Evolutionary conservation across 2,329 filamentous ascomycete species (phyloP).

Genomic region (Beauveria brongniartii): DNA sequence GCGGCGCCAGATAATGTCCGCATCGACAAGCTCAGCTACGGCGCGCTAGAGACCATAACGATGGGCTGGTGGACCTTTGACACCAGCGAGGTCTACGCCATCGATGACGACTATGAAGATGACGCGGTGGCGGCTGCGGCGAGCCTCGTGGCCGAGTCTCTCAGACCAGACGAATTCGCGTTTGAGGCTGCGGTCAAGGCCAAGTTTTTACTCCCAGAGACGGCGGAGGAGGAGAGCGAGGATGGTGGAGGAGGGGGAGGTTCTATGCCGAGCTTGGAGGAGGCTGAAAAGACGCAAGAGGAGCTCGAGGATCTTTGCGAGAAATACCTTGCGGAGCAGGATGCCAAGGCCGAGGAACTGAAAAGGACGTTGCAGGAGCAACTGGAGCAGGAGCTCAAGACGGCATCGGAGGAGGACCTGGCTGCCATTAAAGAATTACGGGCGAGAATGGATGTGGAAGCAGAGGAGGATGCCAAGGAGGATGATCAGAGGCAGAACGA

Average conservation of each 20-base stretch:
- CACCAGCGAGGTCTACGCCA: not conserved
- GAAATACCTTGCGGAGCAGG: not conserved
- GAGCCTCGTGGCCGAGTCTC: not conserved
- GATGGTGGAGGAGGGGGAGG: not conserved
- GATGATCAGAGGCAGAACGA: not conserved
- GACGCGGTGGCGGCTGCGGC: not conserved
- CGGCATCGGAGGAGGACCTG: not conserved
- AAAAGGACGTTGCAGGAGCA: not conserved
- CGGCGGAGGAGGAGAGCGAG: not conserved
- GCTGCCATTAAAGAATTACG: not conserved
- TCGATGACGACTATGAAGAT: not conserved
- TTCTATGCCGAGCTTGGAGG: not conserved
- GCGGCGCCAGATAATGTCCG: not conserved
- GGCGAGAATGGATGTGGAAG: not conserved
- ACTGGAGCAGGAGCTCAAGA: not conserved
- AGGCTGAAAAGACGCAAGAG: not conserved
- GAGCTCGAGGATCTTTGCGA: not conserved
- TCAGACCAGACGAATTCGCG: not conserved
- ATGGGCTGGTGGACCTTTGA: slow-evolving; percentile 9
- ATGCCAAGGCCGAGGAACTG: not conserved
- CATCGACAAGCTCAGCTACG: slow-evolving; percentile 1
- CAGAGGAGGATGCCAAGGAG: not conserved
- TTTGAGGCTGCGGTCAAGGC: not conserved
- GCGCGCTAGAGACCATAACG: not conserved
- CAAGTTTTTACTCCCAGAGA: not conserved